Conservation (phyloP, 1,139 yeast genomes). For the Taphrina pruni region DNA sequence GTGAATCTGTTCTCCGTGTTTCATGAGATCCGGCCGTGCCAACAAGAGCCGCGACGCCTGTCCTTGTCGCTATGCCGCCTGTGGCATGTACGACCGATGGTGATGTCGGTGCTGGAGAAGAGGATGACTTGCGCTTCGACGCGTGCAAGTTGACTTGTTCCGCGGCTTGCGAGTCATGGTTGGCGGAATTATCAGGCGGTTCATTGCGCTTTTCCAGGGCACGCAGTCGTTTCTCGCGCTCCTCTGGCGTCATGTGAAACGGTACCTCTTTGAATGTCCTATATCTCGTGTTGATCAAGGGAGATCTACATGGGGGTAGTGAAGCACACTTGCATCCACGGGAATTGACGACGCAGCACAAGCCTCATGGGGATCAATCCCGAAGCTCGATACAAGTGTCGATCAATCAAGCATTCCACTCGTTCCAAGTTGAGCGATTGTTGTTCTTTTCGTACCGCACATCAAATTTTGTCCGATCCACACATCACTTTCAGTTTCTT, state of each 20-base stretch:
- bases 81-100: background rate
- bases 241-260: constrained; percentile 8
- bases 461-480: too few species aligned
- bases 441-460: too few species aligned
- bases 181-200: background rate
- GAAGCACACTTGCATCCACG: background rate
- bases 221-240: constrained; percentile 13
- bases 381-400: background rate
- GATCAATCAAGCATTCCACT: background rate
- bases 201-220: constrained; percentile 1
- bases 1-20: background rate
- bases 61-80: background rate
- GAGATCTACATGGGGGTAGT: background rate
- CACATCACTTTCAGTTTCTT: too few species aligned
- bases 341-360: background rate
- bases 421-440: background rate
- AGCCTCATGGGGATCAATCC: background rate
- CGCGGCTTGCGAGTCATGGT: background rate
- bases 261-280: too few species aligned
- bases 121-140: background rate
- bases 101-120: too few species aligned
- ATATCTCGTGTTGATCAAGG: too few species aligned
- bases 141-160: background rate
- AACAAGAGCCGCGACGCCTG: background rate
- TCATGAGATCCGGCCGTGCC: background rate